Conservation (phyloP, 1,284 basidiomycete genomes). For the Sporisorium exsertum region DNA sequence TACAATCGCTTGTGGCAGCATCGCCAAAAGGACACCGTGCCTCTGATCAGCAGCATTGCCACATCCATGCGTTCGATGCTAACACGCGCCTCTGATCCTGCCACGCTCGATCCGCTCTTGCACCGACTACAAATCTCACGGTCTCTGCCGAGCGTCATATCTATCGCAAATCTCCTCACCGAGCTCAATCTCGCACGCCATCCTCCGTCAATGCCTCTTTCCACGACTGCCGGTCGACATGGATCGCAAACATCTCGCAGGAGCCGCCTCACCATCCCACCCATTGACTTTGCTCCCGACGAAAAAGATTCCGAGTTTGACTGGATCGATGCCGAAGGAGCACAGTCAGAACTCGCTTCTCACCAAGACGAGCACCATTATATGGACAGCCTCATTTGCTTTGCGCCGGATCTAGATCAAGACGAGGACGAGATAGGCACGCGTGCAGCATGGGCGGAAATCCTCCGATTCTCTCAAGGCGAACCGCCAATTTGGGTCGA, state of each 20-base stretch:
- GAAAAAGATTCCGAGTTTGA: not conserved
- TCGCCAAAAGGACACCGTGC: slow-evolving; percentile 11
- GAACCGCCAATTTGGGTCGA: not conserved
- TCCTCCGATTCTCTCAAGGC: not conserved
- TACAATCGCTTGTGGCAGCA: slow-evolving; percentile 29
- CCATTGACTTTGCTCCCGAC: slow-evolving; percentile 1
- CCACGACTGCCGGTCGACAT: not conserved
- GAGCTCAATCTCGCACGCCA: slow-evolving; percentile 9
- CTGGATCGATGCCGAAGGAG: slow-evolving; percentile 1
- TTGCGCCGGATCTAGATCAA: not conserved
- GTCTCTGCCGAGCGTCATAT: slow-evolving; percentile 9
- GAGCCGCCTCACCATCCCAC: not conserved
- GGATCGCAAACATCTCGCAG: not conserved
- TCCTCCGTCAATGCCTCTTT: not conserved
- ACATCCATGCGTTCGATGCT: slow-evolving; percentile 16
- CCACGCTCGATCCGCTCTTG: slow-evolving; percentile 3
- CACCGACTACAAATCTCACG: not conserved
- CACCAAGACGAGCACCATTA: not conserved
- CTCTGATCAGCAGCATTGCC: slow-evolving; percentile 28
- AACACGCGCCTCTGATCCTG: not conserved
- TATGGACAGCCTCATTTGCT: not conserved
- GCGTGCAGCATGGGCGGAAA: slow-evolving; percentile 2
- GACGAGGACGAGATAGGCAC: not conserved
- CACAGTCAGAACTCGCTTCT: not conserved
- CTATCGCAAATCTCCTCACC: slow-evolving; percentile 10